A percentile compares a stretch with the other conserved stretches of the same genome.
Evolutionary conservation across 306 rosid species (phyloP).

Genomic region (Oemleria cerasiformis): DNA sequence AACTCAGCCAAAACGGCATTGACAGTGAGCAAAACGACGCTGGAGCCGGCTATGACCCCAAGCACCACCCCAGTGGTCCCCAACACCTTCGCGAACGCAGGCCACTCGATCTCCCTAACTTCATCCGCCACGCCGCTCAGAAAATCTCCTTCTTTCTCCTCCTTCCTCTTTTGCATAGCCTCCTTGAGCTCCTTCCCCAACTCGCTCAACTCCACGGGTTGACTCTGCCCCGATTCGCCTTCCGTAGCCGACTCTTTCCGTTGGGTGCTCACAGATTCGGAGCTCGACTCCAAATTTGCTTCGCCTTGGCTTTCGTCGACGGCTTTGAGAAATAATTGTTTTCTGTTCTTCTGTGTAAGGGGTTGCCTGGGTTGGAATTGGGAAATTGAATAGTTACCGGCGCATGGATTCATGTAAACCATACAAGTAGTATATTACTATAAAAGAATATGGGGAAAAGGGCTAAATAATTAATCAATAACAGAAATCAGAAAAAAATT

Average conservation of each 20-base stretch:
- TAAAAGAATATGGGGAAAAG: too few relatives aligned
- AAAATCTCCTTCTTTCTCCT: constrained; percentile 31
- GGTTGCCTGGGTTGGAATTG: constrained; percentile 3
- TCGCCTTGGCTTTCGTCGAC: constrained; percentile 47
- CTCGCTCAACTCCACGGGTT: constrained; percentile 32
- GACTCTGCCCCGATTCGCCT: constrained; percentile 7
- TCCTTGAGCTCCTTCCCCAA: constrained; percentile 68
- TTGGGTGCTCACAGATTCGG: constrained; percentile 15
- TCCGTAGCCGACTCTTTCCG: constrained; percentile 12
- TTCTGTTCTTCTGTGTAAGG: constrained; percentile 2
- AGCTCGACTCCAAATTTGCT: constrained; percentile 41
- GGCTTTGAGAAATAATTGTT: constrained; percentile 23
- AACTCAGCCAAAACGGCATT: constrained; percentile 80
- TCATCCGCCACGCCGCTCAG: constrained; percentile 71
- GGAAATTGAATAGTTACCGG: not conserved
- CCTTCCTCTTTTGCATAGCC: constrained; percentile 69
- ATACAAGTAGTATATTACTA: not conserved
- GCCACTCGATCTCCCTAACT: constrained; percentile 85
- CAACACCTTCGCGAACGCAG: constrained; percentile 73
- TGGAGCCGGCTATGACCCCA: constrained; percentile 76
- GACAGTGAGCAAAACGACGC: constrained; percentile 81
- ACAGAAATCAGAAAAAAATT: not conserved
- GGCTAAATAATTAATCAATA: not conserved
- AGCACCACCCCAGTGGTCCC: constrained; percentile 82
- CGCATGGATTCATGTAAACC: not conserved